Evolutionary conservation across 768 basidiomycete species (phyloP).

Genomic region (Pisolithus orientalis): DNA sequence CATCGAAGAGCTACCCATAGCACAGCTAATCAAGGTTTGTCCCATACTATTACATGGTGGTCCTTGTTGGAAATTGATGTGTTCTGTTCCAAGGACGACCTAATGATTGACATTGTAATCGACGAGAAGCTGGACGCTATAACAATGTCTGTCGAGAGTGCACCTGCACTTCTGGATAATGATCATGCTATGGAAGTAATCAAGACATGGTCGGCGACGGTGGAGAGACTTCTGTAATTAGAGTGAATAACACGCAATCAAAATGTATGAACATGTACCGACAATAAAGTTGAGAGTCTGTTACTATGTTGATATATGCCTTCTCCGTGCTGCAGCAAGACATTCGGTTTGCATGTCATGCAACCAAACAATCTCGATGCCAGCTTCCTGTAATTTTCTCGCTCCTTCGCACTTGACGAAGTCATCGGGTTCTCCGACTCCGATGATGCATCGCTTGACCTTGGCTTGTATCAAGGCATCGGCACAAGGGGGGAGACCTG

Average conservation of each 20-base stretch:
- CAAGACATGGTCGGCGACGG: constrained; percentile 13
- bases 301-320: constrained; percentile 24
- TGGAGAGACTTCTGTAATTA: constrained; percentile 9
- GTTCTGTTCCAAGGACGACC: constrained; percentile 23
- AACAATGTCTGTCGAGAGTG: constrained; percentile 18
- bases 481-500: constrained; percentile 81
- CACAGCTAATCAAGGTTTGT: constrained; percentile 22
- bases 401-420: constrained; percentile 94
- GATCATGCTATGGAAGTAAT: constrained; percentile 13
- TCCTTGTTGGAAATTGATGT: neutral
- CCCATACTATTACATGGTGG: neutral
- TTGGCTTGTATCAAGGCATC: constrained; percentile 70
- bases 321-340: constrained; percentile 69
- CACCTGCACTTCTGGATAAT: constrained; percentile 8
- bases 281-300: neutral
- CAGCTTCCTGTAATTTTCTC: constrained; percentile 58
- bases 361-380: constrained; percentile 72
- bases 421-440: constrained; percentile 86
- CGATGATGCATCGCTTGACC: constrained; percentile 77
- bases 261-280: constrained; percentile 2
- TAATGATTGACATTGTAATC: constrained; percentile 28
- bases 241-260: neutral
- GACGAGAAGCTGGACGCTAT: constrained; percentile 12
- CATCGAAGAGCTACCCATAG: constrained; percentile 13
- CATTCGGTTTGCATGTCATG: constrained; percentile 74